phyloP scores from a whole-genome alignment of 2,329 filamentous ascomycete species.

The Pseudomassariella vexata region DNA sequence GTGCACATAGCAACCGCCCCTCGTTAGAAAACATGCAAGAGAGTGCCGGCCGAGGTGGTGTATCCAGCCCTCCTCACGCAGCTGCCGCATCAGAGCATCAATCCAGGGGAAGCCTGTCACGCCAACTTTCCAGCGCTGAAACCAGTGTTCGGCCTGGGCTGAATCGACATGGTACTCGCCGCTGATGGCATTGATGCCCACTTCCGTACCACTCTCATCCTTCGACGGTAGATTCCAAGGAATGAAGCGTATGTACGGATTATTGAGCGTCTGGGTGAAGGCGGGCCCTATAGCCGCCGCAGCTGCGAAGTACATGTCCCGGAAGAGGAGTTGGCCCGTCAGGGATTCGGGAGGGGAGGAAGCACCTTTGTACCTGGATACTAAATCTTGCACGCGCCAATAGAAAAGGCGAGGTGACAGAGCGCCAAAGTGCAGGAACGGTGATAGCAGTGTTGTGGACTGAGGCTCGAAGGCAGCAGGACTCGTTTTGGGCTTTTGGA shows the following conservation, averaged over 20 bases:
- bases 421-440: constrained; percentile 69
- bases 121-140: constrained; percentile 63
- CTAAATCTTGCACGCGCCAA: constrained; percentile 61
- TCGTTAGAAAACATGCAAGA: constrained; percentile 76
- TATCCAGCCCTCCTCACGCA: constrained; percentile 69
- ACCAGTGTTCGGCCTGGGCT: constrained; percentile 56
- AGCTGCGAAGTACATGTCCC: constrained; percentile 79
- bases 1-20: constrained; percentile 71
- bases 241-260: constrained; percentile 65
- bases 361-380: constrained; percentile 48
- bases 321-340: constrained; percentile 67
- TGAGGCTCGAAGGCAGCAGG: constrained; percentile 69
- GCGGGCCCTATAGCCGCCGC: constrained; percentile 61
- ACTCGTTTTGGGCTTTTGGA: constrained; percentile 70
- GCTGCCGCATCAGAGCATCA: constrained; percentile 73
- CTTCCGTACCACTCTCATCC: constrained; percentile 32
- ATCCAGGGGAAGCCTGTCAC: constrained; percentile 75
- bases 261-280: constrained; percentile 61
- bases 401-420: constrained; percentile 68
- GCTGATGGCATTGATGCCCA: constrained; percentile 40
- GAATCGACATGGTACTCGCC: constrained; percentile 61
- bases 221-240: constrained; percentile 72
- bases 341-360: constrained; percentile 63
- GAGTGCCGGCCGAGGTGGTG: constrained; percentile 72
- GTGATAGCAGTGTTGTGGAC: constrained; percentile 67